phyloP scores from a whole-genome alignment of 768 basidiomycete species.

The Mycena olivaceomarginata region DNA sequence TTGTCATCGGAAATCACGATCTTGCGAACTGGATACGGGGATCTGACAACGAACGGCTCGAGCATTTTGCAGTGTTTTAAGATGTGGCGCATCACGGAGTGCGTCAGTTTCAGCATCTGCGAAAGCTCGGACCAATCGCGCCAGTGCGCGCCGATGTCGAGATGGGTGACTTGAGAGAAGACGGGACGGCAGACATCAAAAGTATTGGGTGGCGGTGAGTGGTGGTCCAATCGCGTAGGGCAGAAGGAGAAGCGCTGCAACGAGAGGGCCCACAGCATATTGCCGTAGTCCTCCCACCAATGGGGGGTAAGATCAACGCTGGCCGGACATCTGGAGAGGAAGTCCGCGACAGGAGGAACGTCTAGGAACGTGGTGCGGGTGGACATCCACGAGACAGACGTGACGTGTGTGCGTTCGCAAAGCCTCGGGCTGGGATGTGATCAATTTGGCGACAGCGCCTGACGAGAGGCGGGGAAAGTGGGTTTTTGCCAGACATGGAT shows the following conservation, averaged over 20 bases:
- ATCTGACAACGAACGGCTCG: neutral
- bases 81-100: neutral
- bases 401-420: neutral
- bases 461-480: neutral
- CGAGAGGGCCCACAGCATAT: neutral
- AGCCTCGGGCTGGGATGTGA: neutral
- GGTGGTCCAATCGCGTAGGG: neutral
- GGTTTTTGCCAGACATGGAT: neutral
- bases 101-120: neutral
- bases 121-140: neutral
- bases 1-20: neutral
- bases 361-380: neutral
- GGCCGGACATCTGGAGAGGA: neutral
- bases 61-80: neutral
- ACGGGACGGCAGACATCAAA: neutral
- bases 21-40: no score
- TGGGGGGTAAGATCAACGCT: neutral
- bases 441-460: neutral
- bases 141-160: neutral
- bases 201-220: neutral
- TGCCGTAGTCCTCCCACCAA: neutral
- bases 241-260: neutral
- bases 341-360: neutral
- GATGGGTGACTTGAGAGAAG: neutral
- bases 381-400: neutral